These are phyloP conservation scores for Nicotiana noctiflora DNA, from an alignment of 257 asterid species.

Conservation along the genomic window DNA sequence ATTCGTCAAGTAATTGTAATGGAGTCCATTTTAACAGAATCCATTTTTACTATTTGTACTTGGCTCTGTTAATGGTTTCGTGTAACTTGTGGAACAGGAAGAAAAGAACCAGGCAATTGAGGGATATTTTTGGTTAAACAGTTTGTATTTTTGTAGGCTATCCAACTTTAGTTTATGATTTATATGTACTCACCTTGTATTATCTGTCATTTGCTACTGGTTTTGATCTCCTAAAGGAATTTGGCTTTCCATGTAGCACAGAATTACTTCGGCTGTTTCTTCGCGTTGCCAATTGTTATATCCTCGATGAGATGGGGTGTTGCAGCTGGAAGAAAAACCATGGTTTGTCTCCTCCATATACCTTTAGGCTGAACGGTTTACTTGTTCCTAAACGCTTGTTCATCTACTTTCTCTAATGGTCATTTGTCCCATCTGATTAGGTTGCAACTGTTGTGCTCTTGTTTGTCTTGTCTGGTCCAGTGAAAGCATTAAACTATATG, in stretches of 20 bases:
- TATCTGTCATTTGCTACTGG: neutral
- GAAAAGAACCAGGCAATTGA: neutral
- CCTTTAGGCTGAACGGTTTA: neutral
- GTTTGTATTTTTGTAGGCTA: neutral
- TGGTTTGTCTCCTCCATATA: slow-evolving; percentile 36
- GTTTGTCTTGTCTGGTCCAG: slow-evolving; percentile 90
- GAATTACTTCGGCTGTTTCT: slow-evolving; percentile 90
- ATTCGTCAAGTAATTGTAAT: no score
- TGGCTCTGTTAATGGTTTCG: neutral
- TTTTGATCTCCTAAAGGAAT: slow-evolving; percentile 1
- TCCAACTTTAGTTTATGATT: neutral
- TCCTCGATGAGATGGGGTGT: slow-evolving; percentile 93
- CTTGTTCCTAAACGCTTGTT: neutral
- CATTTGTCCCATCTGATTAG: slow-evolving; percentile 30
- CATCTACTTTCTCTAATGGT: neutral
- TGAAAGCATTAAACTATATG: slow-evolving; percentile 81
- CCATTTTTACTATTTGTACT: neutral
- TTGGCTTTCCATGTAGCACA: slow-evolving; percentile 18
- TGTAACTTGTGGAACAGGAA: neutral
- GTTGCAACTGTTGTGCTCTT: slow-evolving; percentile 77
- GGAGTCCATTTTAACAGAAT: no score
- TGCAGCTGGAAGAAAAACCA: slow-evolving; percentile 90
- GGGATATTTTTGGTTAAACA: neutral
- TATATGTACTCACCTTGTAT: neutral
- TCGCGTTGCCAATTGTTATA: slow-evolving; percentile 83